Conservation (phyloP, 208 protist genomes). For the Leishmania arabica region DNA sequence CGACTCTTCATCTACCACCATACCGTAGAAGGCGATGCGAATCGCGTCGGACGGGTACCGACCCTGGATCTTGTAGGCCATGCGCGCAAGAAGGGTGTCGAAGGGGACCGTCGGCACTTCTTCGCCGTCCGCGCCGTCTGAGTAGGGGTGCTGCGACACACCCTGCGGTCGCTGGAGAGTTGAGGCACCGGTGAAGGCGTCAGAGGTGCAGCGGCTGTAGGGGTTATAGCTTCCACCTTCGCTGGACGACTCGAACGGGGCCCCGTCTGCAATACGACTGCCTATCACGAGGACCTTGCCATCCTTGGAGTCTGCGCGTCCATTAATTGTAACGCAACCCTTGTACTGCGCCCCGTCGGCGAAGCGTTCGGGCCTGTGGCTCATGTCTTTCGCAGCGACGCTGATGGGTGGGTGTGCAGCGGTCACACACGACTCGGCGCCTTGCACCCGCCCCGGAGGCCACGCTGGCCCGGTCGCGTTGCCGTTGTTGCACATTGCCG, state of each 20-base stretch:
- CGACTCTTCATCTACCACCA: constrained; percentile 42
- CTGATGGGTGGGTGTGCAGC: neutral
- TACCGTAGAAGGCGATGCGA: constrained; percentile 58
- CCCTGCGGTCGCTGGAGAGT: neutral
- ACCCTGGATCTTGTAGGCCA: constrained; percentile 77
- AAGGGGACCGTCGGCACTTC: constrained; percentile 46
- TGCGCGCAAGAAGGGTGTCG: constrained; percentile 73
- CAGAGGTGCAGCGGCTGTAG: neutral
- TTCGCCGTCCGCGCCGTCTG: constrained; percentile 15
- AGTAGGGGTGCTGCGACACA: neutral
- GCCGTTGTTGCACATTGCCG: neutral
- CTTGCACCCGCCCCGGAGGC: constrained; percentile 1
- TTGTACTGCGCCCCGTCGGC: neutral
- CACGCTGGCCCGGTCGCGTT: neutral
- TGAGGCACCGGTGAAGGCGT: neutral
- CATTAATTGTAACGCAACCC: neutral
- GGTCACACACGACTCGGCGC: constrained; percentile 5
- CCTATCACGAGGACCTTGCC: neutral
- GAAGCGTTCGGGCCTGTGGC: neutral
- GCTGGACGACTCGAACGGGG: neutral
- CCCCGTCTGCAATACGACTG: neutral
- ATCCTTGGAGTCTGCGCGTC: constrained; percentile 2
- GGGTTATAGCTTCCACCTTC: neutral
- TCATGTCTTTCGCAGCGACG: neutral
- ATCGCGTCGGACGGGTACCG: constrained; percentile 65